A percentile compares a stretch with the other conserved stretches of the same genome.
These are phyloP conservation scores for Hyphodiscus sp. DNA, from an alignment of 2,329 filamentous ascomycete species.

Conservation along the genomic window DNA sequence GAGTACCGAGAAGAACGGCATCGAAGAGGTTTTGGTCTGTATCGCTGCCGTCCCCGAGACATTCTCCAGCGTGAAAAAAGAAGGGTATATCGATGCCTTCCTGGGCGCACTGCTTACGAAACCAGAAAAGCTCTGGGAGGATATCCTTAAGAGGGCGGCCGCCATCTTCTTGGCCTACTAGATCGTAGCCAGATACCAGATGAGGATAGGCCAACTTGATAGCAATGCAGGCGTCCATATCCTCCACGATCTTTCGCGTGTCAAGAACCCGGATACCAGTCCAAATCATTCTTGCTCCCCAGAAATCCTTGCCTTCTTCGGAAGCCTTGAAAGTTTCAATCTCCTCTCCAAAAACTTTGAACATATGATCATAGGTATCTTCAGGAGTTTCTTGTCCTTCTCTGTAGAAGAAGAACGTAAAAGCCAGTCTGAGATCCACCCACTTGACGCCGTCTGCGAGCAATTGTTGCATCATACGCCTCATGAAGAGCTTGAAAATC, in stretches of 20 bases:
- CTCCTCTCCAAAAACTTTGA: constrained; percentile 70
- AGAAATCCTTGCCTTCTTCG: constrained; percentile 68
- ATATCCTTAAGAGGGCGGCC: constrained; percentile 71
- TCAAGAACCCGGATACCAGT: constrained; percentile 61
- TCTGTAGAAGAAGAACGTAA: constrained; percentile 63
- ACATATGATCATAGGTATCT: constrained; percentile 60
- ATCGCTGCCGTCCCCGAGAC: constrained; percentile 67
- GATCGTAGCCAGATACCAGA: constrained; percentile 78
- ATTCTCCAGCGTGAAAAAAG: constrained; percentile 89
- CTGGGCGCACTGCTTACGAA: constrained; percentile 75
- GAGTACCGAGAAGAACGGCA: constrained; percentile 76
- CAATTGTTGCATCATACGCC: constrained; percentile 62
- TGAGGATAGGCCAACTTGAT: constrained; percentile 75
- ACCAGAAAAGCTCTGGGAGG: constrained; percentile 86
- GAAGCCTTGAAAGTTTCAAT: constrained; percentile 67
- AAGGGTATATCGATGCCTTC: constrained; percentile 81
- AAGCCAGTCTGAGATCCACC: constrained; percentile 74
- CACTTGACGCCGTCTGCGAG: constrained; percentile 79
- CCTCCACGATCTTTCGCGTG: constrained; percentile 62
- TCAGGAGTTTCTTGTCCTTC: constrained; percentile 61
- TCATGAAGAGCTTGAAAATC: constrained; percentile 72
- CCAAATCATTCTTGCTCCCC: constrained; percentile 82
- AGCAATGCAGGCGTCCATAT: constrained; percentile 82
- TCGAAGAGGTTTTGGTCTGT: constrained; percentile 84
- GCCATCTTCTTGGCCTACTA: constrained; percentile 81